These are phyloP conservation scores for Kurtzmaniella cleridarum DNA, from an alignment of 805 yeast genomes.

Conservation along the genomic window DNA sequence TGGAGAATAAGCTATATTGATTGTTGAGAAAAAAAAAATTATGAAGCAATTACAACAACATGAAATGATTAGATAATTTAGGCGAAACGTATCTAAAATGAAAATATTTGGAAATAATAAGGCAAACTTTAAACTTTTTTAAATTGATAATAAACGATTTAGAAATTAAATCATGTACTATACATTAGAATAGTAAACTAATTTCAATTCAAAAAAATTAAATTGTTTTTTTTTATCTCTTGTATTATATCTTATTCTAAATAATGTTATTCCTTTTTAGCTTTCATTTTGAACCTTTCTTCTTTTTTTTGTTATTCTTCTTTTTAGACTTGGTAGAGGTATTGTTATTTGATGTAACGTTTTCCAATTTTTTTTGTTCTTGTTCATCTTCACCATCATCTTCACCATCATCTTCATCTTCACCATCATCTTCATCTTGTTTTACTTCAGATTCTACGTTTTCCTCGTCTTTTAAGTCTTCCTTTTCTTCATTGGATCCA, in stretches of 20 bases:
- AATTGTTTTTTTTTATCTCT: too few relatives aligned
- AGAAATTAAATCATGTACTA: constrained; percentile 1
- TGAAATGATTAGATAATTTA: not conserved
- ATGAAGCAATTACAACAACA: not conserved
- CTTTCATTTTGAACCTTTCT: constrained; percentile 7
- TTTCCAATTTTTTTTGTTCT: constrained; percentile 6
- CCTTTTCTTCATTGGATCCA: constrained; percentile 4
- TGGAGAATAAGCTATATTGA: constrained; percentile 58
- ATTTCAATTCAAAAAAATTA: too few relatives aligned
- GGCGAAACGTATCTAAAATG: not conserved
- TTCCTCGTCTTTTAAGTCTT: not conserved
- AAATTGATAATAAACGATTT: not conserved
- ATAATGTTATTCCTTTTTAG: too few relatives aligned
- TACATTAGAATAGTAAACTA: not conserved
- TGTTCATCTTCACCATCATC: constrained; percentile 6
- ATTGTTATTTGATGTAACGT: constrained; percentile 5
- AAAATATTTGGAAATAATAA: not conserved
- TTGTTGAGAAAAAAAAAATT: not conserved
- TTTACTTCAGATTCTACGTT: constrained; percentile 5
- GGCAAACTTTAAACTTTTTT: not conserved
- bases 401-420: constrained; percentile 6
- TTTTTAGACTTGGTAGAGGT: constrained; percentile 8
- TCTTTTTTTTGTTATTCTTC: constrained; percentile 15
- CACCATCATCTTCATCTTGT: constrained; percentile 8
- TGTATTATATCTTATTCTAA: too few relatives aligned